Percentiles rank a stretch among this genome's conserved stretches.
These are phyloP conservation scores for Neonectria faginata DNA, from an alignment of 2,329 filamentous ascomycete species.

Conservation along the genomic window DNA sequence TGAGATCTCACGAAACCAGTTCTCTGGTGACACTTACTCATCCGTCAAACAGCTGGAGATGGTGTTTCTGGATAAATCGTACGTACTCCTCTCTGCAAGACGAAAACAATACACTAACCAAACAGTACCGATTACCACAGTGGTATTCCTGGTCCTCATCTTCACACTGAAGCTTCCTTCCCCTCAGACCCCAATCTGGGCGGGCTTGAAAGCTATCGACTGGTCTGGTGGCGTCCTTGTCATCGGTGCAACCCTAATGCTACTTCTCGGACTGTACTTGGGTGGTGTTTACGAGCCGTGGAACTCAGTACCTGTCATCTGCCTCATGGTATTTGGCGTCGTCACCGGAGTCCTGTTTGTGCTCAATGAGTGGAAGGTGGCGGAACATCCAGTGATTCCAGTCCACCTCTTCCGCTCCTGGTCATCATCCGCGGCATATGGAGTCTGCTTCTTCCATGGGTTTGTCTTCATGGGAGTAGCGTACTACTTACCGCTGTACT, in stretches of 20 bases:
- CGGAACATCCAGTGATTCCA: constrained; percentile 76
- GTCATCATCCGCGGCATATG: constrained; percentile 69
- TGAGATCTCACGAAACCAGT: constrained; percentile 46
- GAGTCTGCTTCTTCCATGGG: constrained; percentile 58
- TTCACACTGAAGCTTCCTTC: constrained; percentile 76
- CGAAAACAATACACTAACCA: constrained; percentile 38
- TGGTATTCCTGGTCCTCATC: constrained; percentile 67
- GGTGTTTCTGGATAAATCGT: constrained; percentile 67
- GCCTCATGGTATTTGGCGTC: constrained; percentile 70
- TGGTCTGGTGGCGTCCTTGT: constrained; percentile 72
- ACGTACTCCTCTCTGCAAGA: constrained; percentile 31
- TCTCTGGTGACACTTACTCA: not conserved
- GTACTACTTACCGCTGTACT: constrained; percentile 80
- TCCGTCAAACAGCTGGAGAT: constrained; percentile 49
- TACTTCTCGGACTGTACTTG: constrained; percentile 76
- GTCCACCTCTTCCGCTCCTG: constrained; percentile 67
- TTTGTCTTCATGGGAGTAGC: constrained; percentile 73
- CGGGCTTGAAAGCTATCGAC: constrained; percentile 71
- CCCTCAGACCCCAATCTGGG: constrained; percentile 70
- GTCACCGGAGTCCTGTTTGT: constrained; percentile 64
- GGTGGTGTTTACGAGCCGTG: constrained; percentile 74
- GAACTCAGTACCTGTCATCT: constrained; percentile 70
- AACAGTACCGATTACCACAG: constrained; percentile 61
- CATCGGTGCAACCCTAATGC: constrained; percentile 74
- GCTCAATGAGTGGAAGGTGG: constrained; percentile 72